phyloP scores from a whole-genome alignment of 2,329 filamentous ascomycete species.

The Phyllosticta citrichinensis region DNA sequence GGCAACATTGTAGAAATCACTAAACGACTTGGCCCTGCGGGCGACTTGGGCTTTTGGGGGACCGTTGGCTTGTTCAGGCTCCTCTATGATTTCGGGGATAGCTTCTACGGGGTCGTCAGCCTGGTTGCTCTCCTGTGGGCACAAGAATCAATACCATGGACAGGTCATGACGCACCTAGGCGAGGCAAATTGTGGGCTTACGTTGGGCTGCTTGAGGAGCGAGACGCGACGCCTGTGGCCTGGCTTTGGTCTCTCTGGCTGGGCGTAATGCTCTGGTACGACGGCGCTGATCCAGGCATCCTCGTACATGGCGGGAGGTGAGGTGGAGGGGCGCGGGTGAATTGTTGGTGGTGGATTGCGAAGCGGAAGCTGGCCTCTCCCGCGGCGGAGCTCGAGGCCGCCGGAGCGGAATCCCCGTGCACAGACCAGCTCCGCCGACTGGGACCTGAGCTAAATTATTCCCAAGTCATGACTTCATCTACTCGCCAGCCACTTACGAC shows the following conservation, averaged over 20 bases:
- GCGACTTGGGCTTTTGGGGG: slow-evolving; percentile 57
- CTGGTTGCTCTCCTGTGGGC: slow-evolving; percentile 44
- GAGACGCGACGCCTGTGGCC: slow-evolving; percentile 58
- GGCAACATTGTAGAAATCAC: slow-evolving; percentile 61
- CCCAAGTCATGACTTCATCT: neutral
- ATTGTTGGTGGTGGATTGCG: neutral
- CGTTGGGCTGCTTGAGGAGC: slow-evolving; percentile 47
- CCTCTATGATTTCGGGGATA: slow-evolving; percentile 50
- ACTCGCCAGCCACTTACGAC: neutral
- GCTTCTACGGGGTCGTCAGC: slow-evolving; percentile 46
- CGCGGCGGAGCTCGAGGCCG: neutral
- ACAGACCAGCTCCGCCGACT: neutral
- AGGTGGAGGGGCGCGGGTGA: slow-evolving; percentile 11
- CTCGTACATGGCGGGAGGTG: slow-evolving; percentile 55
- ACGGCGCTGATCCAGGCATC: slow-evolving; percentile 73
- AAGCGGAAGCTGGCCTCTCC: neutral
- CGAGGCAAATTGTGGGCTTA: slow-evolving; percentile 30
- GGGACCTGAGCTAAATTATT: neutral
- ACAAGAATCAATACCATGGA: slow-evolving; percentile 31
- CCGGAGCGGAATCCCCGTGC: neutral
- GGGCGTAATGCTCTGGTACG: slow-evolving; percentile 41
- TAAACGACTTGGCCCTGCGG: slow-evolving; percentile 65
- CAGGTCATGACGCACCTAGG: slow-evolving; percentile 18
- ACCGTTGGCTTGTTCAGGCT: slow-evolving; percentile 43
- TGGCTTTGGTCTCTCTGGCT: slow-evolving; percentile 39